Conservation (phyloP, 148 eudicot genomes). For the Limonium bicolor region DNA sequence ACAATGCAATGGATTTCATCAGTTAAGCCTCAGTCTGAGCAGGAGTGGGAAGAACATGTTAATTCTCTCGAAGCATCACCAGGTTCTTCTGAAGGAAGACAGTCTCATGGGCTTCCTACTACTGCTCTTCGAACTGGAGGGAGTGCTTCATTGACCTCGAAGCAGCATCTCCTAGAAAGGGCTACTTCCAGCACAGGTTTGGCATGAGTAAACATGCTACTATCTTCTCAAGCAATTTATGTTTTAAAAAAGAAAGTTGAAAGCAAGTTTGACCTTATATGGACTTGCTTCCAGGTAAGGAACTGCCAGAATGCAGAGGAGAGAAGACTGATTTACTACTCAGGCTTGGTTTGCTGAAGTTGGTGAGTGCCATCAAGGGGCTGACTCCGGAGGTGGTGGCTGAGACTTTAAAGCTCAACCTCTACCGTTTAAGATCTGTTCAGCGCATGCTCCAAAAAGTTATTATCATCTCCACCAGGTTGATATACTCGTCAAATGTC, state of each 20-base stretch:
- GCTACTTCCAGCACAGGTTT: constrained; percentile 13
- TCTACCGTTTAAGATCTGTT: constrained; percentile 27
- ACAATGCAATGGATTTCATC: constrained; percentile 58
- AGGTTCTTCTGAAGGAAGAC: constrained; percentile 11
- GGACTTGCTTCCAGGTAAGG: constrained; percentile 11
- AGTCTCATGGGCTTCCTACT: constrained; percentile 32
- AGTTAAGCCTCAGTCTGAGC: constrained; percentile 26
- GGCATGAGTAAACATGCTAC: neutral
- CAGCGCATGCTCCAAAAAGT: constrained; percentile 38
- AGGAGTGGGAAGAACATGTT: constrained; percentile 63
- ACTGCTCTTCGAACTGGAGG: constrained; percentile 69
- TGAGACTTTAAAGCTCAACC: constrained; percentile 37
- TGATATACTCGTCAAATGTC: constrained; percentile 2
- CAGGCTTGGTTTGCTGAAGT: constrained; percentile 33
- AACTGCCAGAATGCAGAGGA: constrained; percentile 36
- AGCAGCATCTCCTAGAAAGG: constrained; percentile 9
- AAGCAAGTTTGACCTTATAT: too few relatives aligned
- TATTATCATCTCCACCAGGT: constrained; percentile 40
- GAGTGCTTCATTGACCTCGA: constrained; percentile 20
- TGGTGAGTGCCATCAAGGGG: constrained; percentile 33
- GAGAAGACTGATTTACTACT: constrained; percentile 30
- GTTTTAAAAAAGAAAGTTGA: too few relatives aligned
- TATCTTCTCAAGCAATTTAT: too few relatives aligned
- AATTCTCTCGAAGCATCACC: constrained; percentile 24
- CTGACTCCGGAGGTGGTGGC: constrained; percentile 22